Conservation (phyloP, 305 asterid species). For the Rubia tinctorum region DNA sequence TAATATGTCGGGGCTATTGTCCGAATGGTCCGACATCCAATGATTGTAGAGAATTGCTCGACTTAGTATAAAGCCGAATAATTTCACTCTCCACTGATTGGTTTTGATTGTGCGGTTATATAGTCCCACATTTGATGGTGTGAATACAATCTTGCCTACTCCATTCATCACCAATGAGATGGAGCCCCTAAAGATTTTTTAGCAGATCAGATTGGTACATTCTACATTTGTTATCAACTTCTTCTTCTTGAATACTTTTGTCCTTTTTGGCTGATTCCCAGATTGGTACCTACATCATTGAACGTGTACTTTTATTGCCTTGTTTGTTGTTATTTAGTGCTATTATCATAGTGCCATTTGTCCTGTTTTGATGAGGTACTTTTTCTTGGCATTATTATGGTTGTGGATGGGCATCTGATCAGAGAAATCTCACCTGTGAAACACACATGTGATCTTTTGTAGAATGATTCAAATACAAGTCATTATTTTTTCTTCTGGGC, state of each 20-base stretch:
- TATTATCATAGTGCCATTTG: neutral
- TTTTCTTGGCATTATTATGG: neutral
- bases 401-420: slow-evolving; percentile 2
- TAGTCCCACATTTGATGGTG: neutral
- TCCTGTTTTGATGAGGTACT: neutral
- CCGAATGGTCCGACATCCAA: neutral
- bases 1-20: neutral
- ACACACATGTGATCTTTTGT: neutral
- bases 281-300: neutral
- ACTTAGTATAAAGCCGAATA: neutral
- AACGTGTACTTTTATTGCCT: neutral
- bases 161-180: neutral
- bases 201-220: neutral
- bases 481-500: neutral
- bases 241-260: neutral
- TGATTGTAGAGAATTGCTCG: neutral
- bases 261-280: neutral
- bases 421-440: neutral
- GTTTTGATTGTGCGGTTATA: neutral
- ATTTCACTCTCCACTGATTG: neutral
- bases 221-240: neutral
- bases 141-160: neutral
- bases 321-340: neutral
- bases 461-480: neutral
- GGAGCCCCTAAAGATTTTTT: neutral